Conservation (phyloP, 163 green algal species). For the Chlamydomonas reinhardtii region DNA sequence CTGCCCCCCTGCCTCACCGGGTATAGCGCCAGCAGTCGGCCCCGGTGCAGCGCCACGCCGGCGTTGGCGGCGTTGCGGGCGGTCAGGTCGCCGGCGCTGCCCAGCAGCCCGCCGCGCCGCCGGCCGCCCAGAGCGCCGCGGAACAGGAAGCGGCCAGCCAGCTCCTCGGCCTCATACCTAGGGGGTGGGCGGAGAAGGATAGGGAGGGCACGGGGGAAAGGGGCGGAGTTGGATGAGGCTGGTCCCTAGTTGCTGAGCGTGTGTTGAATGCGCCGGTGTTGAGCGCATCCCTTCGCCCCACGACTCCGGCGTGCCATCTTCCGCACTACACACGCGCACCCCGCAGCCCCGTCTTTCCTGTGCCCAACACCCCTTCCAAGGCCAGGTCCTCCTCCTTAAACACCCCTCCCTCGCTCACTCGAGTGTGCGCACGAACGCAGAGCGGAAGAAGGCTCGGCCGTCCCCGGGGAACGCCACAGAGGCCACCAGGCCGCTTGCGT, state of each 20-base stretch:
- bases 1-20: neutral
- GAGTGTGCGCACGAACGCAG: conserved; percentile 44
- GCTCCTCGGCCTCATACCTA: conserved; percentile 61
- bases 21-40: conserved; percentile 66
- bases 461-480: conserved; percentile 46
- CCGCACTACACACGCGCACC: too few relatives aligned
- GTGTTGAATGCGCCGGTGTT: too few relatives aligned
- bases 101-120: conserved; percentile 47
- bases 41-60: conserved; percentile 68
- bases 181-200: neutral
- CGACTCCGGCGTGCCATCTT: too few relatives aligned
- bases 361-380: neutral
- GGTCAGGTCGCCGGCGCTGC: conserved; percentile 64
- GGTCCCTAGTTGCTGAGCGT: too few relatives aligned
- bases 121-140: conserved; percentile 74
- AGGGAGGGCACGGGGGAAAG: neutral
- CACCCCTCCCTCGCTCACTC: conserved; percentile 44
- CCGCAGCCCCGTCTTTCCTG: too few relatives aligned
- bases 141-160: conserved; percentile 63
- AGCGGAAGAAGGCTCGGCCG: conserved; percentile 52
- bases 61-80: conserved; percentile 80
- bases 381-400: too few relatives aligned
- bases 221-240: too few relatives aligned
- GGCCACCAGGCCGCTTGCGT: conserved; percentile 55
- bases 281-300: too few relatives aligned